These are phyloP conservation scores for Penicillium oxalicum DNA, from an alignment of 2,329 filamentous ascomycete genomes.

Conservation along the genomic window DNA sequence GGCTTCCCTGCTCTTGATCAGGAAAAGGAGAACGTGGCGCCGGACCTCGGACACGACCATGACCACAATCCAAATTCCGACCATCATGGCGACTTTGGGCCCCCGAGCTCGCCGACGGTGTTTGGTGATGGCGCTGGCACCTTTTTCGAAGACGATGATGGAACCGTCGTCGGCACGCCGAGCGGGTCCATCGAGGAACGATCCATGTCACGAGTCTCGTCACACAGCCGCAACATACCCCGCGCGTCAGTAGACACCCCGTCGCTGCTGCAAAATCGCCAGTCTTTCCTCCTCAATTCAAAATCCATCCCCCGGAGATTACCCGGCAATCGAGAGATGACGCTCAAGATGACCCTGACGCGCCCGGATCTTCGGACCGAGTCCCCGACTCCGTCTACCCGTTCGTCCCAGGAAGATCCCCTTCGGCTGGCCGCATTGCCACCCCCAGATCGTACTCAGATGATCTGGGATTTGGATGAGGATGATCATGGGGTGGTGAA, in stretches of 20 bases:
- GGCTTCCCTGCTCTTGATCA: slow-evolving; percentile 62
- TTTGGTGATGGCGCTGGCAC: slow-evolving; percentile 45
- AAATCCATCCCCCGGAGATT: slow-evolving; percentile 47
- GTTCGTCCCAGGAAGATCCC: slow-evolving; percentile 60
- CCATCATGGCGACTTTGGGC: not conserved
- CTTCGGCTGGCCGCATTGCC: slow-evolving; percentile 51
- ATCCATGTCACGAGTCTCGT: slow-evolving; percentile 1
- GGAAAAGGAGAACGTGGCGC: slow-evolving; percentile 24
- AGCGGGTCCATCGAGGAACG: slow-evolving; percentile 18
- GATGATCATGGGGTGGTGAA: slow-evolving; percentile 36
- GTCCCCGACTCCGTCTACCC: slow-evolving; percentile 17
- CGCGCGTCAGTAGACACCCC: slow-evolving; percentile 12
- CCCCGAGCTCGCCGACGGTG: slow-evolving; percentile 32
- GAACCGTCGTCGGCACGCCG: slow-evolving; percentile 33
- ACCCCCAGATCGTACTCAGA: slow-evolving; percentile 36
- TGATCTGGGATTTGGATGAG: slow-evolving; percentile 42
- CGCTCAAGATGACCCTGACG: slow-evolving; percentile 89
- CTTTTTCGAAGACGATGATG: slow-evolving; percentile 47
- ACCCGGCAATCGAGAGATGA: slow-evolving; percentile 75
- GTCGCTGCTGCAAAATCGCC: slow-evolving; percentile 12
- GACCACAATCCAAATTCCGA: too few species aligned
- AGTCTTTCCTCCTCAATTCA: slow-evolving; percentile 17
- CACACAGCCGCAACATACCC: slow-evolving; percentile 7
- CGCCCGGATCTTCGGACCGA: slow-evolving; percentile 67
- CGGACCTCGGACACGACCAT: slow-evolving; percentile 10